Conservation (phyloP, 176 grass and related monocot species). For the Neostapfia colusana region DNA sequence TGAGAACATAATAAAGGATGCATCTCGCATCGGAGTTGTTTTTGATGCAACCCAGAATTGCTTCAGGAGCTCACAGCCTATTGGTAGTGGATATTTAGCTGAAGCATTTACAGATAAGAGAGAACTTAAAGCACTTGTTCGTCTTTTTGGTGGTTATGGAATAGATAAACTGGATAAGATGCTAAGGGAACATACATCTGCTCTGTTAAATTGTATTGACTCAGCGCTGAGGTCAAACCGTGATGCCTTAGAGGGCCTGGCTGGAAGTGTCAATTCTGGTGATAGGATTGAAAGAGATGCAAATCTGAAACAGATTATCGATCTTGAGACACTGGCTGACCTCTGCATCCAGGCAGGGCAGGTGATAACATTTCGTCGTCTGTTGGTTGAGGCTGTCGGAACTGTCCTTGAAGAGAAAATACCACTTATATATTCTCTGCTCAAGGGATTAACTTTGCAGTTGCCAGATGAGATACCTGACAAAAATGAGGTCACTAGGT, state of each 20-base stretch:
- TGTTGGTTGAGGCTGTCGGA: slow-evolving; percentile 81
- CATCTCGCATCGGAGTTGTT: slow-evolving; percentile 58
- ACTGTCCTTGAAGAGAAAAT: slow-evolving; percentile 86
- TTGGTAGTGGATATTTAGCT: slow-evolving; percentile 68
- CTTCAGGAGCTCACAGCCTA: slow-evolving; percentile 75
- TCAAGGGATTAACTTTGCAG: slow-evolving; percentile 69
- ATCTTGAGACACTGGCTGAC: slow-evolving; percentile 77
- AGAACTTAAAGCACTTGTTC: slow-evolving; percentile 88
- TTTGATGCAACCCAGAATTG: slow-evolving; percentile 65
- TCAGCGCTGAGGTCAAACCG: slow-evolving; percentile 83
- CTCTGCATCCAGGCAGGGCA: slow-evolving; percentile 96
- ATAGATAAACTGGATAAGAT: slow-evolving; percentile 80
- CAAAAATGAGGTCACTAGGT: slow-evolving; percentile 69
- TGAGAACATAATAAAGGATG: slow-evolving; percentile 88
- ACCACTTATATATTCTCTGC: slow-evolving; percentile 76
- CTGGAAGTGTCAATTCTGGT: slow-evolving; percentile 81
- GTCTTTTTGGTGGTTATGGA: slow-evolving; percentile 90
- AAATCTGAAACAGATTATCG: slow-evolving; percentile 90
- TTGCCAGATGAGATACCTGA: slow-evolving; percentile 83
- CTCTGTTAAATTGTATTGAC: slow-evolving; percentile 85
- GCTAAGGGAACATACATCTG: slow-evolving; percentile 88
- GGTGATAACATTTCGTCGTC: slow-evolving; percentile 78
- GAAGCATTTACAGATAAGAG: slow-evolving; percentile 85
- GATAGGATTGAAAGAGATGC: slow-evolving; percentile 91
- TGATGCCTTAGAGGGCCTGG: slow-evolving; percentile 79